These are phyloP conservation scores for Cyberlindnera bimundalis DNA, from an alignment of 805 yeast genomes.

Conservation along the genomic window DNA sequence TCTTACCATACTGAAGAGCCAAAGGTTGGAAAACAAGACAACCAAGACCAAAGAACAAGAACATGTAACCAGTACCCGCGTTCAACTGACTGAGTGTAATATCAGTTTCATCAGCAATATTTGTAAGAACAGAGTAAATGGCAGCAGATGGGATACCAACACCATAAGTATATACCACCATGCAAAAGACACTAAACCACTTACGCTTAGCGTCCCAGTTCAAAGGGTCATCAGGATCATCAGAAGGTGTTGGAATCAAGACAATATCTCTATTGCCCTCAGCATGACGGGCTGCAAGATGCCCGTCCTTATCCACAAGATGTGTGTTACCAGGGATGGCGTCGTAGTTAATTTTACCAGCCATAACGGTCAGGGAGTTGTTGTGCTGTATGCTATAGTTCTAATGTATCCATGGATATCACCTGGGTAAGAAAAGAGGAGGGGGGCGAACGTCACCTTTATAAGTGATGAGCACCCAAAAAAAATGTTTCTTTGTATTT, in stretches of 20 bases:
- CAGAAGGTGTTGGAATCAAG: slow-evolving; percentile 62
- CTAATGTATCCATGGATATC: no score
- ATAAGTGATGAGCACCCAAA: no score
- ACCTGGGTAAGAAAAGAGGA: no score
- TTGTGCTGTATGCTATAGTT: background rate
- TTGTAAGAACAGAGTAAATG: slow-evolving; percentile 39
- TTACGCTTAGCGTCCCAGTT: slow-evolving; percentile 56
- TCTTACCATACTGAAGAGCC: slow-evolving; percentile 45
- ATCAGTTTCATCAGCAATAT: slow-evolving; percentile 34
- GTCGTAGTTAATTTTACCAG: slow-evolving; percentile 26
- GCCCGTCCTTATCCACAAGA: slow-evolving; percentile 42
- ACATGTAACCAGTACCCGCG: slow-evolving; percentile 47
- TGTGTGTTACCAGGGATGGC: slow-evolving; percentile 52
- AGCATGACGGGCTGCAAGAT: slow-evolving; percentile 31
- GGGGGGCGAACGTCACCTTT: no score
- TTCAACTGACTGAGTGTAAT: slow-evolving; percentile 39
- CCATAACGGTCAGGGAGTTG: background rate
- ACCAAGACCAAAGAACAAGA: slow-evolving; percentile 48
- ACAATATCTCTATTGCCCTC: slow-evolving; percentile 38
- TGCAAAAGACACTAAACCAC: slow-evolving; percentile 41
- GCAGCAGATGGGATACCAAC: slow-evolving; percentile 49
- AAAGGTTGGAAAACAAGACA: slow-evolving; percentile 49
- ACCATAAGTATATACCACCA: slow-evolving; percentile 40
- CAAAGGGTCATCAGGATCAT: slow-evolving; percentile 66
- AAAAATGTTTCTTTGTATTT: no score